Evolutionary conservation across 2,329 filamentous ascomycete species (phyloP).

Genomic region (Colletotrichum lupini): DNA sequence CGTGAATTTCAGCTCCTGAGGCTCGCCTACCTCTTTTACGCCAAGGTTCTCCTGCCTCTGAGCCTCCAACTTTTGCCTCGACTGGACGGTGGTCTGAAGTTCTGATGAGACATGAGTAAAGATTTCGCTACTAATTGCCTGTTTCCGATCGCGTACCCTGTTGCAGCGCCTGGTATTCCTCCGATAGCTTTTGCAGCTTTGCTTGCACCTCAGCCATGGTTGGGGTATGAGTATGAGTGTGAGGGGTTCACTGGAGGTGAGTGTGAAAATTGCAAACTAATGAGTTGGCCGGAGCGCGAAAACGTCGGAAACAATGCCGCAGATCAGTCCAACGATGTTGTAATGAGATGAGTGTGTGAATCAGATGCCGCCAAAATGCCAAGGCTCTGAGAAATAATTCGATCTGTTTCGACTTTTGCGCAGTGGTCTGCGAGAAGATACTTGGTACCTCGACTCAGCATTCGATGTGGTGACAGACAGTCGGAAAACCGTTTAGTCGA

Average conservation of each 20-base stretch:
- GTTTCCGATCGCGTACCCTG: conserved; percentile 62
- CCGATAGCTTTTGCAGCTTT: conserved; percentile 82
- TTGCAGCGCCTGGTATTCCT: conserved; percentile 89
- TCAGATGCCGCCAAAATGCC: background rate
- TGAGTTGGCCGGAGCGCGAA: background rate
- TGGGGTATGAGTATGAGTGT: background rate
- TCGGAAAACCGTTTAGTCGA: conserved; percentile 5
- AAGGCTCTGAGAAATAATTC: background rate
- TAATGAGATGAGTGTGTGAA: background rate
- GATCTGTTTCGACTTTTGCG: conserved; percentile 8
- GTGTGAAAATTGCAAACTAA: conserved; percentile 3
- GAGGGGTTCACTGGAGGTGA: conserved; percentile 22
- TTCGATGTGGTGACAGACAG: conserved; percentile 26
- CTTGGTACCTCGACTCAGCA: conserved; percentile 17
- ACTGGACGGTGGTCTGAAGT: conserved; percentile 78
- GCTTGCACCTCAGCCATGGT: conserved; percentile 80
- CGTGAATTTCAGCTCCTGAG: background rate
- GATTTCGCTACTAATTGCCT: no score
- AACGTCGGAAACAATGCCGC: background rate
- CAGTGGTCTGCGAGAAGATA: conserved; percentile 11
- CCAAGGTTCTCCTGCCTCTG: conserved; percentile 93
- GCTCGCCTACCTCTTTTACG: conserved; percentile 76
- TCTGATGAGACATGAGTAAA: conserved; percentile 63
- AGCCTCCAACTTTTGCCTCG: conserved; percentile 90
- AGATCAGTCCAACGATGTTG: background rate